Conservation (phyloP, 2,329 filamentous ascomycete species). For the Tolypocladium ovalisporum region DNA sequence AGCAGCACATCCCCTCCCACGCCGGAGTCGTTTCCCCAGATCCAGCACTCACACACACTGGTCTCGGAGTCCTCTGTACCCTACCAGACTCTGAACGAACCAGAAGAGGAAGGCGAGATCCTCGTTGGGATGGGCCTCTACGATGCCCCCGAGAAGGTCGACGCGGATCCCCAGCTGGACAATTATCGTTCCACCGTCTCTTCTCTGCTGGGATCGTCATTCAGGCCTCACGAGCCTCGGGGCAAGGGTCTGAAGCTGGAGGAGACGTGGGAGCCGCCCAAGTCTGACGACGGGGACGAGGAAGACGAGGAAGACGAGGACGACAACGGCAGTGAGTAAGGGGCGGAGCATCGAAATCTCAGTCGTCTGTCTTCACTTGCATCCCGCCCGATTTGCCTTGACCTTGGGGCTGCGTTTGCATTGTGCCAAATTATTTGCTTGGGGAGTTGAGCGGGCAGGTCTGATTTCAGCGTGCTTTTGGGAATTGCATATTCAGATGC, state of each 20-base stretch:
- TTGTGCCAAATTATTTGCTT: not conserved
- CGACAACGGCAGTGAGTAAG: constrained; percentile 20
- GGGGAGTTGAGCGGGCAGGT: not conserved
- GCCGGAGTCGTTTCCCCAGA: constrained; percentile 44
- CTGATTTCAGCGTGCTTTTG: not conserved
- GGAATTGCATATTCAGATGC: not conserved
- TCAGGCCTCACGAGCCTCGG: constrained; percentile 32
- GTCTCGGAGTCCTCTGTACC: constrained; percentile 38
- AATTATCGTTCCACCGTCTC: constrained; percentile 44
- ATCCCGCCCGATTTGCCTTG: not conserved
- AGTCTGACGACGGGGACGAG: constrained; percentile 47
- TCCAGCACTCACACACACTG: constrained; percentile 36
- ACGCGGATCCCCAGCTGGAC: constrained; percentile 38
- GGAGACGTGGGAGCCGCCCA: constrained; percentile 65
- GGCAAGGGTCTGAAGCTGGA: constrained; percentile 74
- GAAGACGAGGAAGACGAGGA: constrained; percentile 33
- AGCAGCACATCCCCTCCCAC: constrained; percentile 45
- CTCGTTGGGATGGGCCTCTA: constrained; percentile 77
- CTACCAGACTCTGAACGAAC: constrained; percentile 38
- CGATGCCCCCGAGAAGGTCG: constrained; percentile 52
- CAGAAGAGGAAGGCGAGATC: constrained; percentile 56
- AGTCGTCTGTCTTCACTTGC: not conserved
- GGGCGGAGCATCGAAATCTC: not conserved
- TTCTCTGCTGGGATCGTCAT: constrained; percentile 40
- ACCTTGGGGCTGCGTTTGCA: not conserved